These are phyloP conservation scores for Nicotiana knightiana DNA, from an alignment of 257 asterid species.

Conservation along the genomic window DNA sequence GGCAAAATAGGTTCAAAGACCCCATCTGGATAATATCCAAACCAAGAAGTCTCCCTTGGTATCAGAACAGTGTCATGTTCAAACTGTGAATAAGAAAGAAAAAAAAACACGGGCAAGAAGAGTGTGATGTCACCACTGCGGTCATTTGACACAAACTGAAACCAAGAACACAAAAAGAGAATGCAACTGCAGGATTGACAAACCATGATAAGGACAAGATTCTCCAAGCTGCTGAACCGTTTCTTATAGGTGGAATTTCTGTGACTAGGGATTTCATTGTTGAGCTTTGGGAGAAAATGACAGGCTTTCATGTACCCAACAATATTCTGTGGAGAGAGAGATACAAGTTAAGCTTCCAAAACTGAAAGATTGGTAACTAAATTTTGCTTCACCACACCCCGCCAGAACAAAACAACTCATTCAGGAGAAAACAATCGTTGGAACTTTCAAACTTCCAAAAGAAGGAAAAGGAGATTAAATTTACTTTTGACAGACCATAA, in stretches of 20 bases:
- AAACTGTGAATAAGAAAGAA: slow-evolving; percentile 40
- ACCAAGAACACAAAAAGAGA: not conserved
- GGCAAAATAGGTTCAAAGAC: slow-evolving; percentile 60
- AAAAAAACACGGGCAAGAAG: not conserved
- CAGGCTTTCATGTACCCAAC: slow-evolving; percentile 61
- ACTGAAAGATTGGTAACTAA: not conserved
- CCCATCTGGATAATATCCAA: slow-evolving; percentile 93
- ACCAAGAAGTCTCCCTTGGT: slow-evolving; percentile 95
- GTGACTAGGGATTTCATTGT: slow-evolving; percentile 71
- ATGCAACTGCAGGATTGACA: not conserved
- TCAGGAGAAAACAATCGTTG: not conserved
- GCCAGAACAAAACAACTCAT: not conserved
- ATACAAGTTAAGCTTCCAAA: not conserved
- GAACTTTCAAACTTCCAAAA: not conserved
- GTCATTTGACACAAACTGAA: not conserved
- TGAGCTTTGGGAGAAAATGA: slow-evolving; percentile 83
- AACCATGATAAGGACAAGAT: slow-evolving; percentile 91
- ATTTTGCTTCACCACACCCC: not conserved
- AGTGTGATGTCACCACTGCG: not conserved
- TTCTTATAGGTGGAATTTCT: slow-evolving; percentile 75
- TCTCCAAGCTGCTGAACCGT: slow-evolving; percentile 71
- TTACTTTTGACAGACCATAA: not conserved
- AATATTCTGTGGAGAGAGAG: slow-evolving; percentile 43
- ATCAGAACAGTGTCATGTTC: slow-evolving; percentile 86
- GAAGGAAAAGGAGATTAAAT: not conserved